These are phyloP conservation scores for Ganoderma boninense DNA, from an alignment of 1,284 basidiomycete species.

Conservation along the genomic window DNA sequence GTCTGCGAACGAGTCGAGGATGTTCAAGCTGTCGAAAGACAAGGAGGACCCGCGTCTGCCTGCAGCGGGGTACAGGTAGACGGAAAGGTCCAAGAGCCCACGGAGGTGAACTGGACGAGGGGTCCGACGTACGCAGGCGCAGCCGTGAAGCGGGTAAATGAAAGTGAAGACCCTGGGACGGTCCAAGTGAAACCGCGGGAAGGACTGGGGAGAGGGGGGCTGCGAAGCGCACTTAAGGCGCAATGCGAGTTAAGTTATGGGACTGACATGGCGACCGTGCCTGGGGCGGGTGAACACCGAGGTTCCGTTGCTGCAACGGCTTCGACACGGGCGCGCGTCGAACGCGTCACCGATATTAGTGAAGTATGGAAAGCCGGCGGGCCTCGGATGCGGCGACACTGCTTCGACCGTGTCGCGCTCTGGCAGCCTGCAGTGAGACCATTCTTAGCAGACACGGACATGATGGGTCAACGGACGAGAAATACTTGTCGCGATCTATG, in stretches of 20 bases:
- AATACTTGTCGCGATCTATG: neutral
- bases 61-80: slow-evolving; percentile 27
- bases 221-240: neutral
- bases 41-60: slow-evolving; percentile 24
- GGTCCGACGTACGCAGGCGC: slow-evolving; percentile 8
- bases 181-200: neutral
- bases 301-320: neutral
- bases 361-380: slow-evolving; percentile 4
- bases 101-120: neutral
- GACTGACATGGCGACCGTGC: slow-evolving; percentile 12
- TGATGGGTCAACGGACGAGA: neutral
- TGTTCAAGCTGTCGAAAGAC: slow-evolving; percentile 6
- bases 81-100: slow-evolving; percentile 21
- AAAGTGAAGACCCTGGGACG: slow-evolving; percentile 14
- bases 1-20: neutral
- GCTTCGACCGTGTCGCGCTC: neutral
- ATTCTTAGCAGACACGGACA: neutral
- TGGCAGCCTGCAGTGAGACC: neutral
- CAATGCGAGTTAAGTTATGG: neutral
- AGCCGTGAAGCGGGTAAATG: slow-evolving; percentile 22
- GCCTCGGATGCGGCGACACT: neutral
- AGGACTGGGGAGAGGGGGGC: neutral
- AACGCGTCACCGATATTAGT: slow-evolving; percentile 12
- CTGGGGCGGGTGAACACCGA: neutral
- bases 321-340: slow-evolving; percentile 7